Evolutionary conservation across 1,139 yeast genomes (phyloP).

Genomic region (Debaryomyces nepalensis): DNA sequence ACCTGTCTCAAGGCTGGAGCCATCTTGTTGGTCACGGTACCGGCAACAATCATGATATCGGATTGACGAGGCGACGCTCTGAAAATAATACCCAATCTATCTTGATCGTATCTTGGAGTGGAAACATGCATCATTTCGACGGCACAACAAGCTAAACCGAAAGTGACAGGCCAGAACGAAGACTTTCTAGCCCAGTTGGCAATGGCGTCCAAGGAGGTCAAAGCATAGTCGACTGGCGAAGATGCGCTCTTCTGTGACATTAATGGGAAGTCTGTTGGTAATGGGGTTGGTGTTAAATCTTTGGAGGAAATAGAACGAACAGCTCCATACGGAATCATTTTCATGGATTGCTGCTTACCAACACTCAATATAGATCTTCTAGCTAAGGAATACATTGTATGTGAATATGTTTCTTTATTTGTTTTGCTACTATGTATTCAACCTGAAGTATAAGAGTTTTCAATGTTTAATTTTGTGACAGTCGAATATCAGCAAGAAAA

Average conservation of each 20-base stretch:
- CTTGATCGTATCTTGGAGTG: conserved; percentile 91
- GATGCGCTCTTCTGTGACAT: conserved; percentile 50
- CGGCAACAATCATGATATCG: conserved; percentile 93
- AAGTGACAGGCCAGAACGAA: conserved; percentile 92
- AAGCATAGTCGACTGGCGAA: conserved; percentile 74
- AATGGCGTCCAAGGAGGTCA: conserved; percentile 81
- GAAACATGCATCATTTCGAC: conserved; percentile 97
- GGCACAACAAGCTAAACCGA: conserved; percentile 92
- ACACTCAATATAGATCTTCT: conserved; percentile 29
- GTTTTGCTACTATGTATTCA: conserved; percentile 7
- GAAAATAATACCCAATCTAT: conserved; percentile 90
- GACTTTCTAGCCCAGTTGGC: conserved; percentile 95
- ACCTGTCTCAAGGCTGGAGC: conserved; percentile 94
- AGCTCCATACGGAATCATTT: conserved; percentile 17
- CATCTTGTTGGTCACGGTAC: conserved; percentile 91
- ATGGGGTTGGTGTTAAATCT: conserved; percentile 48
- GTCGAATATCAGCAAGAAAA: conserved; percentile 35
- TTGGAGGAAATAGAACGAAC: conserved; percentile 36
- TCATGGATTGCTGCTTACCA: conserved; percentile 22
- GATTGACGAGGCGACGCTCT: conserved; percentile 95
- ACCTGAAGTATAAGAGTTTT: conserved; percentile 3
- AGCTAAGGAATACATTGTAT: conserved; percentile 21
- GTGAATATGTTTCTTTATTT: conserved; percentile 11
- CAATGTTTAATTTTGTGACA: conserved; percentile 11
- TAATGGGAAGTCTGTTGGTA: conserved; percentile 52